These are phyloP conservation scores for Gloeopeniophorella convolvens DNA, from an alignment of 768 basidiomycete species.

Conservation along the genomic window DNA sequence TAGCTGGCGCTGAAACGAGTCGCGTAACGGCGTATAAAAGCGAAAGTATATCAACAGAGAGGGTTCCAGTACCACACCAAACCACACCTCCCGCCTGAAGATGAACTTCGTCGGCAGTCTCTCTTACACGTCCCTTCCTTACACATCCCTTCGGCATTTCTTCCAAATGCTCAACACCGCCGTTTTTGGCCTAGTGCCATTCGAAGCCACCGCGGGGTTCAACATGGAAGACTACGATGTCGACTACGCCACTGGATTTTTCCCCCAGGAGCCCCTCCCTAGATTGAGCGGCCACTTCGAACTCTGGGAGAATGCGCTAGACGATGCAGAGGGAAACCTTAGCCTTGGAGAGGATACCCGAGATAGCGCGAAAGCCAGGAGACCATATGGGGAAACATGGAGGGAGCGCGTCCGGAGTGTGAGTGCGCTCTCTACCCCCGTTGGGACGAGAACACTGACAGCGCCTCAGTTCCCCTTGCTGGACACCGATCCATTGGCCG, in stretches of 20 bases:
- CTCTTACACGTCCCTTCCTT: slow-evolving; percentile 6
- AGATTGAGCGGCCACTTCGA: slow-evolving; percentile 46
- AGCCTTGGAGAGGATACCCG: slow-evolving; percentile 52
- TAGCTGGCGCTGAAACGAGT: slow-evolving; percentile 10
- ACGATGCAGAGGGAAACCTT: slow-evolving; percentile 45
- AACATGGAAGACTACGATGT: slow-evolving; percentile 41
- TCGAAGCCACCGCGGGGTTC: slow-evolving; percentile 1
- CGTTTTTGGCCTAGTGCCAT: slow-evolving; percentile 2
- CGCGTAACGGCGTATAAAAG: slow-evolving; percentile 6
- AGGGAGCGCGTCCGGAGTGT: slow-evolving; percentile 56
- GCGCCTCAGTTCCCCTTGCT: slow-evolving; percentile 62
- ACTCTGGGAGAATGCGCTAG: slow-evolving; percentile 68
- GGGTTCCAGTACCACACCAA: background rate
- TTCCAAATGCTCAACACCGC: slow-evolving; percentile 13
- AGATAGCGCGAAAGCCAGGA: slow-evolving; percentile 41
- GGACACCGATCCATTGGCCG: slow-evolving; percentile 43
- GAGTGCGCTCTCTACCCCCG: slow-evolving; percentile 27
- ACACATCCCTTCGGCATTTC: slow-evolving; percentile 14
- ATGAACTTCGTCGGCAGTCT: slow-evolving; percentile 11
- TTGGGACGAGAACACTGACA: background rate
- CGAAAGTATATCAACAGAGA: background rate
- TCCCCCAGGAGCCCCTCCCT: slow-evolving; percentile 61
- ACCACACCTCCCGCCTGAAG: background rate
- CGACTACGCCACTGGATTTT: slow-evolving; percentile 69
- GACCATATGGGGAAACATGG: slow-evolving; percentile 61